phyloP scores from a whole-genome alignment of 129 eudicot genomes.

The Silybum marianum region DNA sequence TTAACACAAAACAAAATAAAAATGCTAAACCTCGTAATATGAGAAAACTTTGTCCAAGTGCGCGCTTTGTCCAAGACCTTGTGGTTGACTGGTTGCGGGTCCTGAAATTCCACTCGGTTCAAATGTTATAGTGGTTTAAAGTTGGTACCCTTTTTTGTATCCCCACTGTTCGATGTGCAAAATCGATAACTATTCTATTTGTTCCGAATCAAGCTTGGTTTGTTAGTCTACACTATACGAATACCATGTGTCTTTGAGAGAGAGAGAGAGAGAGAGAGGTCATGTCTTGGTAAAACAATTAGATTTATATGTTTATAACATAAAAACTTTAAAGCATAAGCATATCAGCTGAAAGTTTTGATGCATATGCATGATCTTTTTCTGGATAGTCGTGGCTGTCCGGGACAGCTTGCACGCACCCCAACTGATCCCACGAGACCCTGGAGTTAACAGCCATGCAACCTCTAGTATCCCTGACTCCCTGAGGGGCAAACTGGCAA shows the following conservation, averaged over 20 bases:
- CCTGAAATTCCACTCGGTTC: too few species aligned
- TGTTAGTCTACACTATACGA: neutral
- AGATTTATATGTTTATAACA: neutral
- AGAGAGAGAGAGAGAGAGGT: neutral
- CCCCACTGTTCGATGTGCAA: neutral
- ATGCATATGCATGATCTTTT: neutral
- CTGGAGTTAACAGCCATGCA: neutral
- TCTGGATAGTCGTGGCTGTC: neutral
- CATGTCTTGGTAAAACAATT: neutral
- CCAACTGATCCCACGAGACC: neutral
- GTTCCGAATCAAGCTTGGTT: neutral
- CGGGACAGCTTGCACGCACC: neutral
- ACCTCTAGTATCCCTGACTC: neutral
- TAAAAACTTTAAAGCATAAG: slow-evolving; percentile 3
- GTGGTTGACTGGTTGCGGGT: too few species aligned
- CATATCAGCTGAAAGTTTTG: neutral
- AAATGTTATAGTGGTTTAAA: too few species aligned
- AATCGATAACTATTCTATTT: neutral
- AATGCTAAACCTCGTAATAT: too few species aligned
- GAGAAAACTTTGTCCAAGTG: too few species aligned
- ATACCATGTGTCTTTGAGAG: neutral
- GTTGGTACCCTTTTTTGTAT: too few species aligned
- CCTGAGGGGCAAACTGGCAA: neutral
- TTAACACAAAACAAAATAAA: too few species aligned
- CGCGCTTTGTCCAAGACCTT: too few species aligned